Percentiles rank a stretch among this genome's conserved stretches.
Evolutionary conservation across 1,284 basidiomycete species (phyloP).

Genomic region (Ceratobasidium sp.): DNA sequence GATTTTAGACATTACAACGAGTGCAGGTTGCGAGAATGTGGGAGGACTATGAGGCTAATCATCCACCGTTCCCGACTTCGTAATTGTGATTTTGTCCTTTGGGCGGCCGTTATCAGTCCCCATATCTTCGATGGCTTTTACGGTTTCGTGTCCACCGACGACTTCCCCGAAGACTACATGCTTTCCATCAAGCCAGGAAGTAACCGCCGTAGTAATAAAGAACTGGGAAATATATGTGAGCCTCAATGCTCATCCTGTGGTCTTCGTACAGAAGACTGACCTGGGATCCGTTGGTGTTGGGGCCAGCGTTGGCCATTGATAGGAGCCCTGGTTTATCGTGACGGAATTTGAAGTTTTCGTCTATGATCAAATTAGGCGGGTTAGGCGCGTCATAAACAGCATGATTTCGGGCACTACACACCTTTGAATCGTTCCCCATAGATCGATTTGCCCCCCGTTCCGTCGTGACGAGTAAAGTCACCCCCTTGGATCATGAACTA

Average conservation of each 20-base stretch:
- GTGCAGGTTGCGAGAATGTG: background rate
- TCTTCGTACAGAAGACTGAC: constrained; percentile 54
- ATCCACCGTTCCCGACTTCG: constrained; percentile 63
- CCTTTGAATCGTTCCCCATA: constrained; percentile 89
- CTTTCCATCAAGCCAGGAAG: constrained; percentile 81
- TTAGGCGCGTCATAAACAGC: constrained; percentile 52
- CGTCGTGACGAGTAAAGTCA: constrained; percentile 67
- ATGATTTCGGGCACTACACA: constrained; percentile 54
- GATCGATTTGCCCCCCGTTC: constrained; percentile 94
- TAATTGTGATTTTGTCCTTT: constrained; percentile 65
- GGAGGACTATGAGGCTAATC: too few relatives aligned
- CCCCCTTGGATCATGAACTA: constrained; percentile 82
- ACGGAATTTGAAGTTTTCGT: constrained; percentile 61
- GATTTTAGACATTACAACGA: too few relatives aligned
- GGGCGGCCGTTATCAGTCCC: constrained; percentile 69
- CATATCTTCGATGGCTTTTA: constrained; percentile 73
- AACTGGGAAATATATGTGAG: constrained; percentile 67
- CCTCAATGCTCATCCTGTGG: too few relatives aligned
- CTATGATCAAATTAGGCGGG: constrained; percentile 17
- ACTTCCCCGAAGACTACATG: constrained; percentile 87
- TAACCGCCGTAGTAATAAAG: constrained; percentile 89
- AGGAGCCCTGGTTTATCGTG: constrained; percentile 65
- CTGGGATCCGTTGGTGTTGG: constrained; percentile 63
- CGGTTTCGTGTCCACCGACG: constrained; percentile 72
- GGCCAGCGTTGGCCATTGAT: constrained; percentile 71